Evolutionary conservation across 176 grass and related monocot species (phyloP), one percentile per base, ranked within the genome.

Genomic region (Phoenix roebelenii): DNA sequence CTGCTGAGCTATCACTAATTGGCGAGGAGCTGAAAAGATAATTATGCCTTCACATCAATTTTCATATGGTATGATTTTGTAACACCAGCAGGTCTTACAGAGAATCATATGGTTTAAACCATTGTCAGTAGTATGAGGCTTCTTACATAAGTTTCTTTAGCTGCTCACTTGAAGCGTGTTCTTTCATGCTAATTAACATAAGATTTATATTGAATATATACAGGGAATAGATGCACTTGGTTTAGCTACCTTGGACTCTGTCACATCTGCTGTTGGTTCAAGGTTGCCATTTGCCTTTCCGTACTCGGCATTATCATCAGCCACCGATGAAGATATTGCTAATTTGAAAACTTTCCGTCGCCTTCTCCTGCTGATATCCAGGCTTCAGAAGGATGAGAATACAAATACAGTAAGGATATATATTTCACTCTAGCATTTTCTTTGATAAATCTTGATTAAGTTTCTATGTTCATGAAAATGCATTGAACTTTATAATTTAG

Each of bases 141-240:
- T 44, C 35, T 12, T 44, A 3, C 10, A 44, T 12, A 10, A 35
- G 10, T 44, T 44, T 44, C 35, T 44, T 14, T 44, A 44, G 35
- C 35, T 44, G 35, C 35, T 44, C 35, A 14, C 35, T 44, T 14
- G 2, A 44, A 44, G 2, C 0, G 10, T 44, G 35, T 44, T 44
- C 35, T 44, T 44, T 44, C 35, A 44, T 14, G 10, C 35, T 44
- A 44, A 44, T 44, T 44, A 44, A 44, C 10, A 44, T 44, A 14
- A 44, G 5, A 14, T 14, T 9, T 44, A 44, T 44, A 14, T 44
- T 0, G 35, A 44, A 44, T 14, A 44, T 75, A 60, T 88, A 24
- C 68, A 97, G 92, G 92, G 92, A 75, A 69, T 97, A 77, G 92
- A 97, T 85, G 83, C 87, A 64, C 81, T 97, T 61, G 80, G 77